Conservation (phyloP, 2,329 filamentous ascomycete genomes). For the Scortechinia acanthostroma region DNA sequence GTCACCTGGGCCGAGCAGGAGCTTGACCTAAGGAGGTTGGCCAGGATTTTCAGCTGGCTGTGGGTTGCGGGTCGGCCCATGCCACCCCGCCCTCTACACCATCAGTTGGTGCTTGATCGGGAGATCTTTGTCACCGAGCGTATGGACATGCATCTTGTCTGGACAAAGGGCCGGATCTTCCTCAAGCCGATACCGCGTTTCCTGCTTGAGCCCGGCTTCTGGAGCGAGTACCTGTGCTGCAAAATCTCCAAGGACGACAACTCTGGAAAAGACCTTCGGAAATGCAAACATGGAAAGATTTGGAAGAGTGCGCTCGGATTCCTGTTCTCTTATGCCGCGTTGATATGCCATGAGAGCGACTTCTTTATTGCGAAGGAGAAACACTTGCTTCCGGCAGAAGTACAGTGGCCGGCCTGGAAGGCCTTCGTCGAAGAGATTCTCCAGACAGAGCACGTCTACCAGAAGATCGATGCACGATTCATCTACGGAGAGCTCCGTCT, state of each 20-base stretch:
- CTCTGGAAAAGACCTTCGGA: background rate
- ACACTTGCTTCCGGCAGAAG: conserved; percentile 19
- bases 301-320: conserved; percentile 23
- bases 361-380: conserved; percentile 23
- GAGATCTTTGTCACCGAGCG: conserved; percentile 21
- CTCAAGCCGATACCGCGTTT: conserved; percentile 30
- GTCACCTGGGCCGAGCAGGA: conserved; percentile 6
- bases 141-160: conserved; percentile 27
- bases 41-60: background rate
- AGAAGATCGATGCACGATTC: conserved; percentile 24
- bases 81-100: background rate
- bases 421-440: conserved; percentile 18
- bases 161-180: conserved; percentile 25
- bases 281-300: conserved; percentile 5
- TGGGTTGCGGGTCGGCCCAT: background rate
- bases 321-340: conserved; percentile 24
- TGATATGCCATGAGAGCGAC: conserved; percentile 26
- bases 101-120: background rate
- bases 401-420: conserved; percentile 29
- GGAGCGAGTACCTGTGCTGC: conserved; percentile 11
- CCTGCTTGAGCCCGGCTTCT: conserved; percentile 25
- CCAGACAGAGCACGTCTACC: conserved; percentile 14
- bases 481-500: conserved; percentile 30
- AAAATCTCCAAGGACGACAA: background rate
- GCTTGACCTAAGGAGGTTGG: conserved; percentile 7